Evolutionary conservation across 108 stramenopile genomes (phyloP), one percentile per base, ranked within the genome.

Genomic region (Hondaea fermentalgiana): DNA sequence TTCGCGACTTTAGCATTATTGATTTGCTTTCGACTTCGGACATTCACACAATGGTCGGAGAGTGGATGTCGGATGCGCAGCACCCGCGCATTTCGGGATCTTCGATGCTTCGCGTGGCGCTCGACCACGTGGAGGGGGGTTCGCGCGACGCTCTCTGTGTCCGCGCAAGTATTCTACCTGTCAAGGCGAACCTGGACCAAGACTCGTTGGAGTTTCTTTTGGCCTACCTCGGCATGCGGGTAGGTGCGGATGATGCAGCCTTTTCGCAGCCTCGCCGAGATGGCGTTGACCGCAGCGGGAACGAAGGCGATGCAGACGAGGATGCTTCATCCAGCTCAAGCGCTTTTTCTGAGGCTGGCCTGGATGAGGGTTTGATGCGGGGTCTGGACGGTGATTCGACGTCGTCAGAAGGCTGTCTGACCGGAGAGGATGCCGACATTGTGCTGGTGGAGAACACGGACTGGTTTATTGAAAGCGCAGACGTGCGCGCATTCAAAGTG

Each of bases 61-160:
- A 83, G 51, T 83, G 76, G 76, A 53, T 83, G 0, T 83, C 76
- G 51, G 76, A 83, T 28, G 4, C 76, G 25, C 49, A 83, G 51
- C 76, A 83, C 51, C 76, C 76, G 19, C 76, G 76, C 51, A 53
- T 83, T 55, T 83, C 76, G 10, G 76, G 76, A 25, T 83, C 76
- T 12, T 83, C 76, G 12, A 83, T 83, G 76, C 23, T 83, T 6
- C 76, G 76, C n/a, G 45, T 83, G 12, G 76, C 76, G 51, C 51
- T 83, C 6, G 76, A 83, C 25, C 45, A 45, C 45, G 51, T 83
- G 19, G 4, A 83, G 76, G 43, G 76, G 43, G 76, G 49, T 0
- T 12, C 51, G 76, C 45, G 23, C 19, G 76, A 83, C n/a, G 12
- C 76, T 6, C 25, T 53, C n/a, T 53, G 45, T 53, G 51, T 83